phyloP scores from a whole-genome alignment of 1,284 basidiomycete species.

The Gomphus sp. region DNA sequence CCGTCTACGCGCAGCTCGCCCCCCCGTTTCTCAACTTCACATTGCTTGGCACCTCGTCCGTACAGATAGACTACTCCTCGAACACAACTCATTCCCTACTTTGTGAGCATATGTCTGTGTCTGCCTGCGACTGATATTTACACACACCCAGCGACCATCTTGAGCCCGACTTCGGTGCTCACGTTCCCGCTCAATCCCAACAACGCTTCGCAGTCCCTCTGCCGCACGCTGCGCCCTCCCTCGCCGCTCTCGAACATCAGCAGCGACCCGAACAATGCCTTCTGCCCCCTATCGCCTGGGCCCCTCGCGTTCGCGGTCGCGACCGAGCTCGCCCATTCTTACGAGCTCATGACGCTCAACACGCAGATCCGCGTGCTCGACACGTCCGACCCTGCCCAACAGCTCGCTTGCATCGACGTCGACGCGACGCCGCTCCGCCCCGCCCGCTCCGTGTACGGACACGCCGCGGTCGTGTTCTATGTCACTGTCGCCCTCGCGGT shows the following conservation, averaged over 20 bases:
- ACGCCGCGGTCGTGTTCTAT: slow-evolving; percentile 77
- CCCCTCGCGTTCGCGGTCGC: slow-evolving; percentile 75
- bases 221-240: slow-evolving; percentile 64
- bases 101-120: slow-evolving; percentile 33
- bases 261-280: slow-evolving; percentile 33
- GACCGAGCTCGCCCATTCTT: slow-evolving; percentile 61
- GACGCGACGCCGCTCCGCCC: slow-evolving; percentile 67
- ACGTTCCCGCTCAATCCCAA: slow-evolving; percentile 60
- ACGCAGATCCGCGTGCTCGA: slow-evolving; percentile 87
- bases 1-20: slow-evolving; percentile 63
- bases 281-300: slow-evolving; percentile 70
- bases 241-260: slow-evolving; percentile 44
- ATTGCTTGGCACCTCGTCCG: slow-evolving; percentile 48
- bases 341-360: slow-evolving; percentile 74
- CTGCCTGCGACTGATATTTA: not conserved
- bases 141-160: slow-evolving; percentile 60
- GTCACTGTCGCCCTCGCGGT: slow-evolving; percentile 67
- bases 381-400: slow-evolving; percentile 52
- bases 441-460: slow-evolving; percentile 54
- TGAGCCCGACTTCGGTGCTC: slow-evolving; percentile 71
- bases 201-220: slow-evolving; percentile 60
- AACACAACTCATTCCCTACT: slow-evolving; percentile 45
- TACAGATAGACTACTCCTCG: slow-evolving; percentile 50
- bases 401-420: slow-evolving; percentile 79
- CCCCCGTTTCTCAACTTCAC: slow-evolving; percentile 58